Evolutionary conservation across 108 stramenopile species (phyloP), one percentile per base, ranked within the genome.

Genomic region (Pseudonitzschia multistriata): DNA sequence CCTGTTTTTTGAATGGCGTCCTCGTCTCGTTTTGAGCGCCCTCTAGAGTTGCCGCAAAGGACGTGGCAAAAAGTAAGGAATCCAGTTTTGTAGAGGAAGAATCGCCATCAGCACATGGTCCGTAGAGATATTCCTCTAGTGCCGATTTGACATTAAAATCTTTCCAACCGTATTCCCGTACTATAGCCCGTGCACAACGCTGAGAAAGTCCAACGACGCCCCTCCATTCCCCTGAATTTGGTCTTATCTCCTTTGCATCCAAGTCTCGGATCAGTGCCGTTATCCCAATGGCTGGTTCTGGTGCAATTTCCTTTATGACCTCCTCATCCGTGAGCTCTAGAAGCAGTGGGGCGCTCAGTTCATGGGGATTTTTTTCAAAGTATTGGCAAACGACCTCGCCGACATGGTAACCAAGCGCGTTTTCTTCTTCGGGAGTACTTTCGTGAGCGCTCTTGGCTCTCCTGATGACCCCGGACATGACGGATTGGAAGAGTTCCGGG

Each of bases 141-240:
- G 81, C 81, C 19, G 72, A 68, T 19, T 30, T 17, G 0, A 82
- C 76, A 33, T 72, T 68, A 45, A 82, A 82, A 40, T 82, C 81
- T 31, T 66, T 77, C 81, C 81, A 82, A 14, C 76, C 81, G 49
- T 82, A 82, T 49, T 82, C 81, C 29, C 49, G 42, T 29, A 82
- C 81, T 8, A 82, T 76, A 30, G 76, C 56, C 54, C 66, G 62
- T 3, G 81, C 76, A 66, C 81, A 82, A 4, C 76, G 62, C n/a
- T 63, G 67, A 57, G 72, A 73, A n/a, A 82, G 73, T 6, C 40
- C 42, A 6, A 74, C 57, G 11, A 82, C 49, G n/a, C 66, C 60
- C 34, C 52, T 60, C 76, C 76, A 82, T 36, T 82, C 66, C 10
- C 67, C 67, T 14, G 69, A 70, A 29, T 74, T 49, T 27, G 15